These are phyloP conservation scores for Kwoniella mangroviensis DNA, from an alignment of 768 basidiomycete genomes.

Conservation along the genomic window DNA sequence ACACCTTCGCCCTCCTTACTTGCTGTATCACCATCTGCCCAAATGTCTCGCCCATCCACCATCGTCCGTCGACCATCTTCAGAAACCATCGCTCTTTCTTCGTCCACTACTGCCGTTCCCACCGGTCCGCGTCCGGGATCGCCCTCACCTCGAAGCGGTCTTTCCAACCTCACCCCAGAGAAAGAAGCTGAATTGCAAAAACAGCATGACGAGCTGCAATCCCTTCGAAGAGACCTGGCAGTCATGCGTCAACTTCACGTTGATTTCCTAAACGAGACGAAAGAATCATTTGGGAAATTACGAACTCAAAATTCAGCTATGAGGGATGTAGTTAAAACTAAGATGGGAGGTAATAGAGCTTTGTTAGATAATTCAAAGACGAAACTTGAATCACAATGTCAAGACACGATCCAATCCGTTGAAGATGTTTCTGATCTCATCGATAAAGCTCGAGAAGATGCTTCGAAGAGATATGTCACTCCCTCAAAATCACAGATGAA, in stretches of 20 bases:
- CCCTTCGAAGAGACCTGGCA: conserved; percentile 87
- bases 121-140: conserved; percentile 20
- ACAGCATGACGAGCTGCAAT: conserved; percentile 94
- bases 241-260: conserved; percentile 93
- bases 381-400: conserved; percentile 85
- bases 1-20: conserved; percentile 46
- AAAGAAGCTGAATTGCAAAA: conserved; percentile 82
- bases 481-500: conserved; percentile 77
- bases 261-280: conserved; percentile 90
- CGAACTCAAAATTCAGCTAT: conserved; percentile 85
- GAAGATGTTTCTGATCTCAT: conserved; percentile 92
- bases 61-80: conserved; percentile 62
- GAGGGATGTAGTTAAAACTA: conserved; percentile 78
- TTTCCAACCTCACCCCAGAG: conserved; percentile 44
- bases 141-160: conserved; percentile 10
- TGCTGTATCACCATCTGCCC: conserved; percentile 56
- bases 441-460: conserved; percentile 87
- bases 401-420: conserved; percentile 86
- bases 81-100: conserved; percentile 22
- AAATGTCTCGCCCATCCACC: conserved; percentile 62
- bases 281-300: conserved; percentile 76
- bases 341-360: conserved; percentile 81
- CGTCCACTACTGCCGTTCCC: conserved; percentile 18
- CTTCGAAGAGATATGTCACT: conserved; percentile 81
- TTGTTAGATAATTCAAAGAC: conserved; percentile 90